Base-by-base conservation (phyloP, 2,329 filamentous ascomycete genomes). In the Corynespora cassiicola region DNA sequence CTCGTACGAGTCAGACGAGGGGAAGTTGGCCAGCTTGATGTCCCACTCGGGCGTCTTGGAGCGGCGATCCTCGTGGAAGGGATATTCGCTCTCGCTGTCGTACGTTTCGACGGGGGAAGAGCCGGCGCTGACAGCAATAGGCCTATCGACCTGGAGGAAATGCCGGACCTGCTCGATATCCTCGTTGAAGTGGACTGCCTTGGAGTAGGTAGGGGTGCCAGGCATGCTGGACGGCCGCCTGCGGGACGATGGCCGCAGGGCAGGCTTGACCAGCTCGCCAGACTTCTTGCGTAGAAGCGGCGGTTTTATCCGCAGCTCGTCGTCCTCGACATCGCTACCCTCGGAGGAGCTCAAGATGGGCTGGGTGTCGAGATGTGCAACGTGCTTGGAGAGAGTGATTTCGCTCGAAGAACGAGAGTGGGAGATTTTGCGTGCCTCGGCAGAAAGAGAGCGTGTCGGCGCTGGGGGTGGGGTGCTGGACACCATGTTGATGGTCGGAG, bases 221-320 rank as follows among this genome's bases (percentile, higher is more conserved):
- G 94, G 94, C 89, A 97, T 95, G 73, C 92, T 97, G 3, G 89
- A 95, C 1, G 92, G 92, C 41, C 94, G 82, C 50, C 89, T 80
- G 50, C 82, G 81, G n/a, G 87, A 88, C 9, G 88, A 77, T 24
- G 86, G 84, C 33, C 94, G 85, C 34, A 99, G 80, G 14, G 94
- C 94, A 9, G 94, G 94, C 56, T 94, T 86, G 41, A 99, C 94
- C 22, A 99, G 79, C 72, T 99, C 94, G 21, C 94, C 94, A 24
- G 94, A 97, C 78, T 99, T 99, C 76, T 99, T 99, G 58, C 94
- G 85, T 8, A 99, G 85, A 84, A 97, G 95, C 36, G 85, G 84
- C n/a, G 91, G 90, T 72, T 94, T 95, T 56, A 74, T 77, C 48
- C 63, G 69, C 45, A 79, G 56, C 39, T 74, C 85, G 72, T 67